Conservation (phyloP, 768 basidiomycete genomes). For the Lentinula edodes region DNA sequence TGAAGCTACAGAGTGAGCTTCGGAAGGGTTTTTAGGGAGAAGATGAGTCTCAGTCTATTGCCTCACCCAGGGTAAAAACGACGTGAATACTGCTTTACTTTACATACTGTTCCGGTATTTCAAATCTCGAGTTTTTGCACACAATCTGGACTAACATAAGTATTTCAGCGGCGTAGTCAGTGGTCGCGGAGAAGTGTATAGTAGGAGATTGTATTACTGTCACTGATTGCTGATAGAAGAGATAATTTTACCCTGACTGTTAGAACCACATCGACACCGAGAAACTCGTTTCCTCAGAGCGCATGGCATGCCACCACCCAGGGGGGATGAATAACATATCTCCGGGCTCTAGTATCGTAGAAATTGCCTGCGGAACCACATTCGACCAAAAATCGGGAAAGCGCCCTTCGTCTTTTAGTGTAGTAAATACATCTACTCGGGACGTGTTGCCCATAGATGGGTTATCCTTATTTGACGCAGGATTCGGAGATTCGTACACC, state of each 20-base stretch:
- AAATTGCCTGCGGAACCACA: constrained; percentile 56
- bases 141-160: too few species aligned
- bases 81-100: too few species aligned
- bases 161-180: too few species aligned
- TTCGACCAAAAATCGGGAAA: constrained; percentile 48
- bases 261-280: constrained; percentile 93
- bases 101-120: too few species aligned
- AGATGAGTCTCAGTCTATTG: too few species aligned
- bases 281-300: constrained; percentile 74
- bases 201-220: too few species aligned
- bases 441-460: constrained; percentile 79
- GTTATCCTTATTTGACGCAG: constrained; percentile 31
- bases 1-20: too few species aligned
- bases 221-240: too few species aligned
- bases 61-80: too few species aligned
- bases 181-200: too few species aligned
- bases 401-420: constrained; percentile 15
- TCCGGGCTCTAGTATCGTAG: constrained; percentile 66
- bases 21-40: too few species aligned
- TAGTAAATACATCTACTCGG: constrained; percentile 66
- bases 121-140: too few species aligned
- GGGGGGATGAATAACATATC: constrained; percentile 88
- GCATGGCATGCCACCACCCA: constrained; percentile 94
- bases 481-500: constrained; percentile 19
- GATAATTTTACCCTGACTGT: neutral